Conservation (phyloP, 768 basidiomycete genomes). For the Leccinellum albellum region DNA sequence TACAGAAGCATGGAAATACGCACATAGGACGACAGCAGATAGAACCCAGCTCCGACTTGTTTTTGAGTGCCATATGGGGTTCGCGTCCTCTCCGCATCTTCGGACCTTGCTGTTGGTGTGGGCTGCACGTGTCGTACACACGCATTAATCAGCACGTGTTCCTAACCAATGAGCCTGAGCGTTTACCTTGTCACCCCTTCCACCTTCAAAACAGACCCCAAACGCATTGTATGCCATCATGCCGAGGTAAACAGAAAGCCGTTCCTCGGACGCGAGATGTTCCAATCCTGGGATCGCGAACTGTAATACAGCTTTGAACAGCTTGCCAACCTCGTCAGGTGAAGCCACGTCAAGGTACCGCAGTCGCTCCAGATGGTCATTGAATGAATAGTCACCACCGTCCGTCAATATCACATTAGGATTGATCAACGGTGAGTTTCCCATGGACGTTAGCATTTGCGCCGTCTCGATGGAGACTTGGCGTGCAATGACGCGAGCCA, state of each 20-base stretch:
- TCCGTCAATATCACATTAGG: slow-evolving; percentile 35
- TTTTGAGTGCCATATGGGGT: slow-evolving; percentile 72
- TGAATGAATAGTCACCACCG: slow-evolving; percentile 54
- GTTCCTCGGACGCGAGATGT: slow-evolving; percentile 61
- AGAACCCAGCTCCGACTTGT: slow-evolving; percentile 75
- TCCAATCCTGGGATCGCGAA: slow-evolving; percentile 70
- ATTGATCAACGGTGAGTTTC: slow-evolving; percentile 6
- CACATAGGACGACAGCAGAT: slow-evolving; percentile 72
- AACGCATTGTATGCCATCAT: slow-evolving; percentile 77
- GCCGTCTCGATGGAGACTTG: slow-evolving; percentile 63
- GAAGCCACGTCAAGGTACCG: slow-evolving; percentile 58
- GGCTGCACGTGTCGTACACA: slow-evolving; percentile 40
- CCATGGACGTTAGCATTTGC: slow-evolving; percentile 43
- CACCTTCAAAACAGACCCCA: slow-evolving; percentile 64
- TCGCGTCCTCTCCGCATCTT: slow-evolving; percentile 70
- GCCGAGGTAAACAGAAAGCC: slow-evolving; percentile 56
- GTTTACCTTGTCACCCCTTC: slow-evolving; percentile 67
- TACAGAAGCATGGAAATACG: slow-evolving; percentile 14
- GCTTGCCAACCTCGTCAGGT: slow-evolving; percentile 44
- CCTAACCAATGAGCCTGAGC: not conserved
- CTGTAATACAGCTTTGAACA: slow-evolving; percentile 53
- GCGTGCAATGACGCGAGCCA: slow-evolving; percentile 68
- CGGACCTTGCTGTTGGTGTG: slow-evolving; percentile 48
- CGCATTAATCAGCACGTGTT: not conserved
- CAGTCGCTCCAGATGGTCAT: slow-evolving; percentile 75